phyloP scores from a whole-genome alignment of 192 early-diverging fungal species.

The Borealophlyctis nickersoniae region DNA sequence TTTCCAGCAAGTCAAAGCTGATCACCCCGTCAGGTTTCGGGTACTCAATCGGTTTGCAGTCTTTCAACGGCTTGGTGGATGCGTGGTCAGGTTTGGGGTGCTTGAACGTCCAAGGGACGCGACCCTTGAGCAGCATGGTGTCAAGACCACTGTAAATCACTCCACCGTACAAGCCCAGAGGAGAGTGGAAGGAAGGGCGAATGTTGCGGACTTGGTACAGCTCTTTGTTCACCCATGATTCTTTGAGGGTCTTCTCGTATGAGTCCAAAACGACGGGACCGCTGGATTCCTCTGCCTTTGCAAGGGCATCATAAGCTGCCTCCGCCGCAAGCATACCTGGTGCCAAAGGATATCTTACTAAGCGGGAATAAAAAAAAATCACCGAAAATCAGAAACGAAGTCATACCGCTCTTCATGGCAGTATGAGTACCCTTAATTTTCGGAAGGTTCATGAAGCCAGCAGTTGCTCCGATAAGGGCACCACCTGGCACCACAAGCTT shows the following conservation, averaged over 20 bases:
- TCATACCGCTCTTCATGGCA: constrained; percentile 91
- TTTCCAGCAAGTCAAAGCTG: constrained; percentile 93
- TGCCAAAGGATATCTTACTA: background rate
- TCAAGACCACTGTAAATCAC: constrained; percentile 87
- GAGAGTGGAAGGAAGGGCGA: constrained; percentile 87
- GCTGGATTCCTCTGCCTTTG: constrained; percentile 42
- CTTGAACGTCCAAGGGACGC: constrained; percentile 90
- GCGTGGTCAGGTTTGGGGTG: constrained; percentile 80
- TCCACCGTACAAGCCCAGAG: constrained; percentile 83
- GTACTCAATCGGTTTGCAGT: constrained; percentile 81
- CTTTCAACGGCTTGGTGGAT: constrained; percentile 63
- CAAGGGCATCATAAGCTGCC: constrained; percentile 73
- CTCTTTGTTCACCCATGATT: constrained; percentile 90
- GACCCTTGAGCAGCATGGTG: constrained; percentile 83
- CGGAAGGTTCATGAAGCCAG: constrained; percentile 94
- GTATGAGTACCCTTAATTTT: constrained; percentile 99
- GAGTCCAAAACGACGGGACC: constrained; percentile 66
- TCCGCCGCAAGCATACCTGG: constrained; percentile 88
- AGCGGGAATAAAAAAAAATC: constrained; percentile 10
- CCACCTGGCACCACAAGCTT: constrained; percentile 93
- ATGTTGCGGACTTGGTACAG: constrained; percentile 88
- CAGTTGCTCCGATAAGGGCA: constrained; percentile 91
- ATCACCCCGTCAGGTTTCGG: constrained; percentile 96
- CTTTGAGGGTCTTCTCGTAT: constrained; percentile 79
- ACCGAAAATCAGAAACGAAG: background rate